Base-by-base conservation (phyloP, 768 basidiomycete species). In the Amanita polypyramis region DNA sequence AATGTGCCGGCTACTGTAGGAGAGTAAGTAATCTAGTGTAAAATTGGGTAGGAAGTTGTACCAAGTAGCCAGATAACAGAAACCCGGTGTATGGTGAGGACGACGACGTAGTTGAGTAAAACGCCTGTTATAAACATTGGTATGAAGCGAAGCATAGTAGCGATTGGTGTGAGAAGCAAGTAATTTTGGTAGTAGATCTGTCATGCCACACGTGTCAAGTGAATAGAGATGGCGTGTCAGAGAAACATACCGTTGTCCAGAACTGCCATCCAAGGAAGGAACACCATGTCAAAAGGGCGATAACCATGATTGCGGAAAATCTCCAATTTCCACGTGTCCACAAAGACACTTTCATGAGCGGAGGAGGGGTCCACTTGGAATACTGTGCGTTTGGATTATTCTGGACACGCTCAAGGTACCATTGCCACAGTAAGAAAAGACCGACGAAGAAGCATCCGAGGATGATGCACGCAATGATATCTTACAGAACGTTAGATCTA, bases 151-250 rank as follows among this genome's bases (percentile, higher is more conserved):
- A 84, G 52, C 60, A 85, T 83, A 0, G 82, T 76, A 10, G 67
- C 63, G 12, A 90, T 63, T 0, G 85, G 79, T 0, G 62, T 69
- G 4, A 79, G 69, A 0, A 63, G 55, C 11, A 70, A 53, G 58
- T 80, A 90, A 40, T 76, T 70, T 56, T 90, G 85, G 58, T 86
- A 90, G 57, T 79, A 88, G 4, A 88, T 57, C 78, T 86, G 48
- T 10, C 17, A 25, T 7, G 30, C 15, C 37, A 36, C 5, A 30
- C 10, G 2, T 9, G 34, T 37, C 15, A 33, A 10, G 11, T 6
- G 8, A 7, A 17, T 3, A n/a, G 0, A 37, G 17, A 11, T 23
- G 34, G 23, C 14, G 23, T 10, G 32, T 46, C 11, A 23, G 45
- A n/a, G 25, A 40, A 7, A 33, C 46, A 2, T 27, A 60, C 62